Base-by-base conservation (phyloP, 1,284 basidiomycete species). In the Inonotus hispidus region DNA sequence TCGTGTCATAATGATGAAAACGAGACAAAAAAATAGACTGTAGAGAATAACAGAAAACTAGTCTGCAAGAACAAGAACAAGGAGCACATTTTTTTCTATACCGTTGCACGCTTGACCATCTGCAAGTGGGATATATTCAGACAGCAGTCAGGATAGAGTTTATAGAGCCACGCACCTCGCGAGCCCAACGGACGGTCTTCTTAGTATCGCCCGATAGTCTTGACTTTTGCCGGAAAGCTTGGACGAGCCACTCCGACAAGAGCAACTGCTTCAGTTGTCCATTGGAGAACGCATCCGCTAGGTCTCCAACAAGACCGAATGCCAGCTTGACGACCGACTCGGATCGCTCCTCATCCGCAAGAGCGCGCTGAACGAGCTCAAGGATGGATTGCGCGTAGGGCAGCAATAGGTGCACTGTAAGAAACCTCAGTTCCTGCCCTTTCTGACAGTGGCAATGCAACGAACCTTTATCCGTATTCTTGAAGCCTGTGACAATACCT, bases 401-500 rank as follows among this genome's bases (percentile, higher is more conserved):
- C 35, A 93, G 77, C 60, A 98, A 81, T 32, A 91, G 69, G 8
- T 77, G 69, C 50, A 81, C 88, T 91, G 68, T 13, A 7, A 52
- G 35, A 64, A 63, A 14, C 37, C 13, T 52, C n/a, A 64, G 37
- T 11, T 19, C 29, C 45, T 59, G 50, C 56, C 23, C 21, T 54
- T 45, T 14, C 37, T 38, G 19, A 19, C 21, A 32, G 14, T 27
- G 16, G 2, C 37, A 37, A 43, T 43, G n/a, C 2, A 27, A 72
- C 76, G 63, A 68, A 89, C 90, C 80, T 74, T 92, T 88, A 41
- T 88, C 84, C 3, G 88, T 90, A 65, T 86, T 84, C 77, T 95
- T 94, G 71, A 98, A 79, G 6, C 92, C 95, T 52, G 92, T 90
- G 62, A 98, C 87, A 65, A 98, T 91, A 53, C 97, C 95, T 8